Base-by-base conservation (phyloP, 2,329 filamentous ascomycete species). In the Fusarium brachygibbosum region DNA sequence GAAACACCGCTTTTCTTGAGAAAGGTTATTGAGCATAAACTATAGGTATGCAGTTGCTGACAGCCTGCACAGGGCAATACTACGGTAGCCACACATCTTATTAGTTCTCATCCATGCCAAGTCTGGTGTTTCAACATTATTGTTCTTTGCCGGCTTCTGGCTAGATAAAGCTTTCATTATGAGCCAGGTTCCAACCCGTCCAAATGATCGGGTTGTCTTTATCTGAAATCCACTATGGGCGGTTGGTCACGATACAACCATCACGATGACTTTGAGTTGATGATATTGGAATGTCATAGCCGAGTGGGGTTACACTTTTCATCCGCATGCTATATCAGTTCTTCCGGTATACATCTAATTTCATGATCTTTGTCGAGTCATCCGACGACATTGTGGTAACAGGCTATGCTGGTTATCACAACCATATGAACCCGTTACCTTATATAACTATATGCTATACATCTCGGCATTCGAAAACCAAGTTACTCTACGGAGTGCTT, bases 21-120 rank as follows among this genome's bases (percentile, higher is more conserved):
- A 28, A 51, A 38, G 23, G 34, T 19, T 28, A 21, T 51, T 51
- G 17, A 51, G 48, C 48, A 51, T 51, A 51, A 40, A 40, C 6
- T n/a, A 35, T 29, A 44, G 58, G 14, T 25, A 63, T 57, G 31
- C 35, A 21, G 31, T 40, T 45, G 40, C 34, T 62, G 49, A 60
- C 51, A 34, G 37, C 25, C 37, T 45, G 21, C 48, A 21, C 21
- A n/a, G 23, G 40, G 40, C 38, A 52, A n/a, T 31, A 32, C 58
- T 49, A 63, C 55, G 32, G 40, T 29, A 35, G 48, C 58, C 40
- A 54, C 52, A 40, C 58, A 38, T 62, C 42, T 63, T 41, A 28
- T 66, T 68, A 71, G 70, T 63, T 68, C 70, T 73, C 57, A 68
- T 62, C 46, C 48, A 21, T 37, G 17, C 32, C 58, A n/a, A 52